These are phyloP conservation scores for Secale cereale DNA, from an alignment of 176 grass and related monocot genomes.

Conservation along the genomic window DNA sequence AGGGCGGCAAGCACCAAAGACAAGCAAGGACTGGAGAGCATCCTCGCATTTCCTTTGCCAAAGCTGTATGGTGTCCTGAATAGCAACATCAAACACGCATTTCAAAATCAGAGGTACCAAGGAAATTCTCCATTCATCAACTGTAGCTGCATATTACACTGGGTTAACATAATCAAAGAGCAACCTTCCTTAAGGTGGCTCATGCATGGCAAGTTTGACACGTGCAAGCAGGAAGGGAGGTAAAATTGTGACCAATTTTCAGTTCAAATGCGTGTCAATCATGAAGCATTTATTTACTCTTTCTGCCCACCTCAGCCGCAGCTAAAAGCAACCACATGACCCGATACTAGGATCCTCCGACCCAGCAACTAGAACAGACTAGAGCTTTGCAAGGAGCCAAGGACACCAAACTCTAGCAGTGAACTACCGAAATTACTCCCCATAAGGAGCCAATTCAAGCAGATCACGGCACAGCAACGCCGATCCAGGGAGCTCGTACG, in stretches of 20 bases:
- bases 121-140: not conserved
- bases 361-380: not conserved
- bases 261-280: not conserved
- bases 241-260: not conserved
- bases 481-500: not conserved
- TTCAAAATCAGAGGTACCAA: conserved; percentile 8
- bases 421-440: not conserved
- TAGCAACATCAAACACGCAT: conserved; percentile 6
- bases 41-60: conserved; percentile 99
- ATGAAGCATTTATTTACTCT: not conserved
- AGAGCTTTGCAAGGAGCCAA: not conserved
- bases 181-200: not conserved
- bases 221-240: not conserved
- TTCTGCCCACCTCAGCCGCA: not conserved
- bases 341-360: not conserved
- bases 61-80: conserved; percentile 88
- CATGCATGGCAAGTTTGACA: not conserved
- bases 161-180: not conserved
- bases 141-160: not conserved
- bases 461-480: conserved; percentile 11
- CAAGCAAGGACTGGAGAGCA: conserved; percentile 87
- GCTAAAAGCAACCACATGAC: not conserved
- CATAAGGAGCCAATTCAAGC: not conserved
- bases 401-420: not conserved
- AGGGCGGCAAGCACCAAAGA: conserved; percentile 72